Conservation (phyloP, 805 yeast genomes). For the Ogataea thermomethanolica region DNA sequence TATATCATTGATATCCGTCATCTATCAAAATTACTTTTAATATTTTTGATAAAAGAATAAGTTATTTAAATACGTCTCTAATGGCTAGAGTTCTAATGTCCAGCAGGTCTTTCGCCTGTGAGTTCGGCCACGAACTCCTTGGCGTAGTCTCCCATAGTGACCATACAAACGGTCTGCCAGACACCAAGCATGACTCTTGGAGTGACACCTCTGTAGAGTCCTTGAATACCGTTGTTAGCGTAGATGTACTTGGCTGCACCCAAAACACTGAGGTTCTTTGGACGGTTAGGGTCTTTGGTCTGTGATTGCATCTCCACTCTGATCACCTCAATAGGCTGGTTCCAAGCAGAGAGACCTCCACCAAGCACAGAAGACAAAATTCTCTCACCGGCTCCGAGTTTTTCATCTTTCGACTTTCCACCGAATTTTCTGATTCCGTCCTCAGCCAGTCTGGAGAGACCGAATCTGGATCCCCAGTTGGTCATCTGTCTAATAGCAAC, state of each 20-base stretch:
- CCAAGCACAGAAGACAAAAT: slow-evolving; percentile 84
- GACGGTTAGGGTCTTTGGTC: slow-evolving; percentile 92
- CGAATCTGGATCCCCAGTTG: slow-evolving; percentile 98
- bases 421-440: slow-evolving; percentile 65
- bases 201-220: slow-evolving; percentile 93
- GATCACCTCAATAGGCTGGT: slow-evolving; percentile 97
- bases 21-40: not conserved
- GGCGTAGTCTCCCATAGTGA: slow-evolving; percentile 93
- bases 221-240: slow-evolving; percentile 76
- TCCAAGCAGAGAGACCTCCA: slow-evolving; percentile 98
- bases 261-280: slow-evolving; percentile 78
- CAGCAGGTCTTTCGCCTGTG: slow-evolving; percentile 55
- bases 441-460: slow-evolving; percentile 88
- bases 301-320: slow-evolving; percentile 98
- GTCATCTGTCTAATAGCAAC: slow-evolving; percentile 99
- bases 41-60: not conserved
- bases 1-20: not conserved
- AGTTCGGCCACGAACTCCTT: slow-evolving; percentile 62
- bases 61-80: not conserved
- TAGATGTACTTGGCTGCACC: slow-evolving; percentile 82
- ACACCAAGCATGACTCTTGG: slow-evolving; percentile 96
- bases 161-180: slow-evolving; percentile 99
- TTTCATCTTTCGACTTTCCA: slow-evolving; percentile 53
- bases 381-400: slow-evolving; percentile 74
- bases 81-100: slow-evolving; percentile 14